These are phyloP conservation scores for Aspergillus steynii DNA, from an alignment of 495 filamentous ascomycete genomes.

Conservation along the genomic window DNA sequence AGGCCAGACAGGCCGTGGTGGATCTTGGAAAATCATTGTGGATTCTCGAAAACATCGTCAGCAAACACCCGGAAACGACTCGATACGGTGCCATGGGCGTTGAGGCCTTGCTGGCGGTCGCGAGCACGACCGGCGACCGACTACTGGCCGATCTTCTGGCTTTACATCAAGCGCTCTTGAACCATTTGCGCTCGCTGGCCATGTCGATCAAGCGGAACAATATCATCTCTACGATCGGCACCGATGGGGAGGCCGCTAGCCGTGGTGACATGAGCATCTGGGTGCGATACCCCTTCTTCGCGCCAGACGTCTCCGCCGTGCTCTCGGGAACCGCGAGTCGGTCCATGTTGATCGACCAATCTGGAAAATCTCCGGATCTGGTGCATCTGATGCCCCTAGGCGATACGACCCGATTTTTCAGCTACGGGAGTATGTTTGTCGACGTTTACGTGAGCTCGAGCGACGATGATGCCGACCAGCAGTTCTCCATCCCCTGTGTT, in stretches of 20 bases:
- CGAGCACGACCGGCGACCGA: slow-evolving; percentile 48
- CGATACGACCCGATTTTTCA: slow-evolving; percentile 69
- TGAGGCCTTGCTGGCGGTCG: slow-evolving; percentile 43
- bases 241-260: slow-evolving; percentile 54
- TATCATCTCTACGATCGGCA: slow-evolving; percentile 58
- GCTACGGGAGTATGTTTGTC: slow-evolving; percentile 71
- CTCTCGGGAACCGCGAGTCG: slow-evolving; percentile 61
- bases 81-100: slow-evolving; percentile 48
- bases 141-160: slow-evolving; percentile 48
- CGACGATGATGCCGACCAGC: slow-evolving; percentile 62
- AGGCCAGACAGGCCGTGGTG: slow-evolving; percentile 65
- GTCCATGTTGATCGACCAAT: slow-evolving; percentile 42
- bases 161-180: slow-evolving; percentile 55
- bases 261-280: slow-evolving; percentile 73
- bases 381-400: slow-evolving; percentile 70
- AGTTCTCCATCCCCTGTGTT: slow-evolving; percentile 67
- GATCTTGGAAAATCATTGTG: slow-evolving; percentile 83
- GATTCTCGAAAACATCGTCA: slow-evolving; percentile 68
- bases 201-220: slow-evolving; percentile 81
- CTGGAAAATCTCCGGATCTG: slow-evolving; percentile 44
- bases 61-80: slow-evolving; percentile 51
- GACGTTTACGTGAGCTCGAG: slow-evolving; percentile 65
- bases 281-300: slow-evolving; percentile 68
- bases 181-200: slow-evolving; percentile 68
- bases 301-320: slow-evolving; percentile 63